A percentile compares a stretch with the other conserved stretches of the same genome.
These are phyloP conservation scores for Hirschioporus abietinus DNA, from an alignment of 768 basidiomycete species.

Conservation along the genomic window DNA sequence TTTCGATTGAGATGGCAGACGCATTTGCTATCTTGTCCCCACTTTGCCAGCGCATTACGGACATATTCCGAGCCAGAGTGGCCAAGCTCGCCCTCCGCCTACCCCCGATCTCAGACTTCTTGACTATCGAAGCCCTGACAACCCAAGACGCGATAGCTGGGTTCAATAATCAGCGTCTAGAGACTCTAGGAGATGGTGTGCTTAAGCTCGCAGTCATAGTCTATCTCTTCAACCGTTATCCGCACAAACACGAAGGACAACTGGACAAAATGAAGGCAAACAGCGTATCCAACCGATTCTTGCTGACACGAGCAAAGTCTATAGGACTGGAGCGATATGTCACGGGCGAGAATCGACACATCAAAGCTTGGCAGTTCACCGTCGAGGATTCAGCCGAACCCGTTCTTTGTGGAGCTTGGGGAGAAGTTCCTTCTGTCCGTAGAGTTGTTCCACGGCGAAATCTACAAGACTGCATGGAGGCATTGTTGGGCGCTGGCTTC, in stretches of 20 bases:
- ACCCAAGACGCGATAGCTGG: conserved; percentile 57
- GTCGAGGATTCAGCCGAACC: conserved; percentile 32
- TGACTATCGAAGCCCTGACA: conserved; percentile 70
- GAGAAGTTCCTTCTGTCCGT: conserved; percentile 26
- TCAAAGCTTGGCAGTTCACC: conserved; percentile 55
- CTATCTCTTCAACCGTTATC: conserved; percentile 71
- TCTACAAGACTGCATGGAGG: conserved; percentile 87
- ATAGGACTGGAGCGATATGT: conserved; percentile 59
- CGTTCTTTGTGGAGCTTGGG: not conserved
- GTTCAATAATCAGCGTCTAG: conserved; percentile 80
- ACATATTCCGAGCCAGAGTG: conserved; percentile 52
- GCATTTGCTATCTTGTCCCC: conserved; percentile 59
- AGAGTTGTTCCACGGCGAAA: conserved; percentile 61
- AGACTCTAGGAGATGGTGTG: conserved; percentile 84
- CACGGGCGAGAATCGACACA: conserved; percentile 49
- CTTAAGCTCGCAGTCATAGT: conserved; percentile 72
- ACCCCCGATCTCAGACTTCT: conserved; percentile 50
- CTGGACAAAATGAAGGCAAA: conserved; percentile 59
- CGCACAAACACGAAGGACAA: conserved; percentile 79
- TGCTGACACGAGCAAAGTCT: conserved; percentile 62
- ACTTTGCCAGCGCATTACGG: conserved; percentile 61
- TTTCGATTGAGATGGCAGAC: conserved; percentile 45
- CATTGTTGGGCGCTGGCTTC: conserved; percentile 74
- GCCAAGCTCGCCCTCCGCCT: conserved; percentile 52
- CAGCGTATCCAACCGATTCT: conserved; percentile 63